phyloP scores from a whole-genome alignment of 2,329 filamentous ascomycete species.

The Alternaria sp. region DNA sequence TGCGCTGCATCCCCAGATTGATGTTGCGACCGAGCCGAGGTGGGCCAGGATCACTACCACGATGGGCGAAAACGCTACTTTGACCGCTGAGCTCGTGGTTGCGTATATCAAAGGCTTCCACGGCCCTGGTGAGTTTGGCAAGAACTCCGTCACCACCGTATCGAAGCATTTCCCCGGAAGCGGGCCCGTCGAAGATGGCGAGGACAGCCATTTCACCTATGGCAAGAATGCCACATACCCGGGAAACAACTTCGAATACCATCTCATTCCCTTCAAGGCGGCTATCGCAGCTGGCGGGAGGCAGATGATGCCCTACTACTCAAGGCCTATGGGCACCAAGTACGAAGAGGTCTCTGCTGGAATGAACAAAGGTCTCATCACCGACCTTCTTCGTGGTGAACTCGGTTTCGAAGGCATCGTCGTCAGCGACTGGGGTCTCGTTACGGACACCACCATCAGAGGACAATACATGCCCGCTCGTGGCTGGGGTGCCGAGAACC shows the following conservation, averaged over 20 bases:
- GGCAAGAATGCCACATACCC: constrained; percentile 63
- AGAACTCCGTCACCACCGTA: constrained; percentile 57
- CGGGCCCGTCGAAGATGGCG: constrained; percentile 59
- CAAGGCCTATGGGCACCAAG: constrained; percentile 57
- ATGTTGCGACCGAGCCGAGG: constrained; percentile 61
- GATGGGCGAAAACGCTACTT: constrained; percentile 60
- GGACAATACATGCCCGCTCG: constrained; percentile 60
- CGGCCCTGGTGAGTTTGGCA: constrained; percentile 54
- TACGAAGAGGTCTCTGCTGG: constrained; percentile 60
- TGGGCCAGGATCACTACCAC: constrained; percentile 60
- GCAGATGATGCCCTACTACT: constrained; percentile 64
- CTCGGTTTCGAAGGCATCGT: constrained; percentile 63
- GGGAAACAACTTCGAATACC: constrained; percentile 61
- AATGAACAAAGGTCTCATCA: constrained; percentile 63
- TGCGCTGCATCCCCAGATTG: constrained; percentile 62
- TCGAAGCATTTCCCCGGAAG: constrained; percentile 65
- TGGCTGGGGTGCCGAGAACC: constrained; percentile 61
- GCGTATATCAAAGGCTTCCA: constrained; percentile 61
- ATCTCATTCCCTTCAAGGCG: constrained; percentile 61
- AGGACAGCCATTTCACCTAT: constrained; percentile 63
- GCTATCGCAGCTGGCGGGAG: constrained; percentile 60
- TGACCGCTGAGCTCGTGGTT: constrained; percentile 51
- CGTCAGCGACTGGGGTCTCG: constrained; percentile 62
- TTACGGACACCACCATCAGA: constrained; percentile 56
- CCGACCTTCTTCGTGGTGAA: constrained; percentile 58